A percentile compares a stretch with the other conserved stretches of the same genome.
Evolutionary conservation across 75 land plant genomes (phyloP).

Genomic region (Pinus albicaulis): DNA sequence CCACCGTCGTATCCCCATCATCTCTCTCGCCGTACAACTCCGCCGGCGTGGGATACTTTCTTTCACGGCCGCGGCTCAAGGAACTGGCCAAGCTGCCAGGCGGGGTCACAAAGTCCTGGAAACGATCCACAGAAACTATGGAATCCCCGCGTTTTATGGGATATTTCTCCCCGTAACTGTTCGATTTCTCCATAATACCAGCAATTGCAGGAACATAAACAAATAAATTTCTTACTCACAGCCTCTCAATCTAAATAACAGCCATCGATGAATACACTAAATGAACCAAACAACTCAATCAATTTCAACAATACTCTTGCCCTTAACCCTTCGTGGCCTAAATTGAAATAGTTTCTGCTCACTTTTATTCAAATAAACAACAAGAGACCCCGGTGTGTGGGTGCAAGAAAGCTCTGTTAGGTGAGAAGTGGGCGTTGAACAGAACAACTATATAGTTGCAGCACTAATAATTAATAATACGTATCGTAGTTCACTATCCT

Average conservation of each 20-base stretch:
- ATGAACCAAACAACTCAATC: no score
- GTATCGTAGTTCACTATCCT: background rate
- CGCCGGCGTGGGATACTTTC: background rate
- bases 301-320: background rate
- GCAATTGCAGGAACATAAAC: background rate
- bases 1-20: constrained; percentile 1
- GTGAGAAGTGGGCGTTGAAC: background rate
- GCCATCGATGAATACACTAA: no score
- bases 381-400: no score
- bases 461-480: background rate
- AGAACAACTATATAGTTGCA: background rate
- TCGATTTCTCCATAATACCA: background rate
- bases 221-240: background rate
- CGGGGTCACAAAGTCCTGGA: background rate
- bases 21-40: background rate
- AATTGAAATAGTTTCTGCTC: background rate
- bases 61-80: background rate
- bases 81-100: background rate
- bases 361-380: background rate
- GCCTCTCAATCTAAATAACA: background rate
- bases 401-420: background rate
- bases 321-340: background rate
- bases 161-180: background rate
- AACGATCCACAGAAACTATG: background rate
- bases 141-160: background rate